Evolutionary conservation across 1,139 yeast species (phyloP), one percentile per base, ranked within the genome.

Genomic region (Eremothecium gossypii): DNA sequence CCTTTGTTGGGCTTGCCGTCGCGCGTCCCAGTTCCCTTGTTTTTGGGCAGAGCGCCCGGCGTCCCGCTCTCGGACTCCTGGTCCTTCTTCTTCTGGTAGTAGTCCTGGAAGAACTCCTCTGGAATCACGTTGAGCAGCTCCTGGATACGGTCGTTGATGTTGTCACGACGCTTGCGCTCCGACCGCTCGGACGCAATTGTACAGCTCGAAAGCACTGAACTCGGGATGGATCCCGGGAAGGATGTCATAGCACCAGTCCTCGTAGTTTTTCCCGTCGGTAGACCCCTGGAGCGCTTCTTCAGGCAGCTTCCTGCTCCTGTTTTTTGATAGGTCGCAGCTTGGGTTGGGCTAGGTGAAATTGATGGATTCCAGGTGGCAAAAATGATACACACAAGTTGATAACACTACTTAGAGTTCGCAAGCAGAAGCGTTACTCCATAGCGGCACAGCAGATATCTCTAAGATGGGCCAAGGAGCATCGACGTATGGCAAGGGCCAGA

Each of bases 1-100:
- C 96, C 96, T 65, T 89, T 89, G 58, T 87, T 87, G 1, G 96
- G 96, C 52, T 82, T 82, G 3, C 95, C 95, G 55, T 85, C 95
- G 50, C 83, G 83, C 4, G 62, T 60, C 7, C 62, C 63, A 6
- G 62, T 54, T 11, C 59, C 58, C 43, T 54, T 58, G 17, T 30
- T 30, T 27, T 55, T 53, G 4, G 11, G 12, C 13, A 34, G 6
- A 3, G 11, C 17, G n/a, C 11, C 17, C 76, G 89, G 51, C 81
- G 87, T 60, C 75, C 80, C 47, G 79, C 93, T 61, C 81, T 83
- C 62, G 82, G 43, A 30, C 30, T 52, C 49, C 11, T 36, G 38
- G 9, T 46, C 41, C 32, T 43, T 41, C 26, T 41, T 33, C 28
- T 46, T 38, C 46, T 51, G 38, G 30, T 53, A 53, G 41, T 55